These are phyloP conservation scores for Trypanosoma grayi DNA, from an alignment of 208 protist species.

Conservation along the genomic window DNA sequence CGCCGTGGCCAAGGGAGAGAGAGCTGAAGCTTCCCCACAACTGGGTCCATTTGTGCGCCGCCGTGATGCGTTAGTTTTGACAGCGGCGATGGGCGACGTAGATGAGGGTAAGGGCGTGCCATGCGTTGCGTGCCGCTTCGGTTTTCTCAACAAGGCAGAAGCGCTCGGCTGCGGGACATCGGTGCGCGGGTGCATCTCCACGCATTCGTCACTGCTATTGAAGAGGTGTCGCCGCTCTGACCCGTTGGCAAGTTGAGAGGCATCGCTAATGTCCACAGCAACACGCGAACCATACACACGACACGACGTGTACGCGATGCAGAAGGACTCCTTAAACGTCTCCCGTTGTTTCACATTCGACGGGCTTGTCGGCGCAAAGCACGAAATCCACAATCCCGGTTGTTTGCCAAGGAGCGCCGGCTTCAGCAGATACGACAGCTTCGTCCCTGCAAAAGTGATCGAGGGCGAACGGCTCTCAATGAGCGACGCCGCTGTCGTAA, in stretches of 20 bases:
- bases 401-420: constrained; percentile 61
- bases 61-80: too few relatives aligned
- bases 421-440: constrained; percentile 69
- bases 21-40: background rate
- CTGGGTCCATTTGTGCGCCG: too few relatives aligned
- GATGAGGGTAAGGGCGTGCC: background rate
- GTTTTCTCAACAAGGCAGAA: background rate
- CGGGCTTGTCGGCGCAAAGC: constrained; percentile 52
- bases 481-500: constrained; percentile 53
- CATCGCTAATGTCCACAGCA: constrained; percentile 17
- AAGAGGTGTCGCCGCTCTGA: background rate
- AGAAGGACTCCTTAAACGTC: constrained; percentile 75
- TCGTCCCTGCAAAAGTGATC: constrained; percentile 50
- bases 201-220: constrained; percentile 2
- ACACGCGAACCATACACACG: constrained; percentile 52
- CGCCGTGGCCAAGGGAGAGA: background rate
- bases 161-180: background rate
- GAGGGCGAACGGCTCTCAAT: constrained; percentile 56
- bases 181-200: constrained; percentile 7
- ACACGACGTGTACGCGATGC: constrained; percentile 49
- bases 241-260: background rate
- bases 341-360: constrained; percentile 31
- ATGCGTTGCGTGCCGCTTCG: background rate
- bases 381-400: constrained; percentile 66
- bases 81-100: background rate